Evolutionary conservation across 371 early-diverging fungal genomes (phyloP).

Genomic region (Actinomortierella wolfii): DNA sequence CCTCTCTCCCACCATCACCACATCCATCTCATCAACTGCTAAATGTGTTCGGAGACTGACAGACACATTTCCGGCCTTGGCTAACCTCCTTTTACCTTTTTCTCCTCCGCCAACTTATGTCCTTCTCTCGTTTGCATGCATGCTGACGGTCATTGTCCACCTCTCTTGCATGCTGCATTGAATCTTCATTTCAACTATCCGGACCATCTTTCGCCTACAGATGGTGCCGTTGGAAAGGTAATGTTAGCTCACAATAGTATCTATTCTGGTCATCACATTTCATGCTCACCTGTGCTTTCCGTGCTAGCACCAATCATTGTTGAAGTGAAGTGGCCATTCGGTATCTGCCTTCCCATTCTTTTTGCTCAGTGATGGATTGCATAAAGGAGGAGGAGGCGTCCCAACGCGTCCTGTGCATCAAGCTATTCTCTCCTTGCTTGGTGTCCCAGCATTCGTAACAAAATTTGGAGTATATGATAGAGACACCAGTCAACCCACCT

Average conservation of each 20-base stretch:
- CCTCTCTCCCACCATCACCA: conserved; percentile 3
- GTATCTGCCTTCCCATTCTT: background rate
- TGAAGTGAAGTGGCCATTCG: conserved; percentile 10
- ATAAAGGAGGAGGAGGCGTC: conserved; percentile 8
- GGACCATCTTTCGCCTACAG: conserved; percentile 36
- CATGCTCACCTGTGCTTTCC: conserved; percentile 2
- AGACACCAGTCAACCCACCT: no score
- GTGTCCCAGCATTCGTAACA: no score
- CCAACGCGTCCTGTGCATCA: conserved; percentile 12
- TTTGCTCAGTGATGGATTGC: background rate
- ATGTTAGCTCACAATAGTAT: conserved; percentile 13
- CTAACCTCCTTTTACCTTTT: background rate
- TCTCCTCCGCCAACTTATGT: background rate
- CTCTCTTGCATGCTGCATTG: background rate
- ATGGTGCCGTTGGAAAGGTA: conserved; percentile 98
- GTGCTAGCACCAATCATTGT: conserved; percentile 1
- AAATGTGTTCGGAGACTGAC: background rate
- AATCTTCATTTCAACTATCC: background rate
- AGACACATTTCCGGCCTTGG: background rate
- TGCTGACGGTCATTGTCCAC: background rate
- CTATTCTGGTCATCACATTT: background rate
- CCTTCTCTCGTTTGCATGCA: background rate
- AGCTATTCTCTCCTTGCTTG: no score
- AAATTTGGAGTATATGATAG: no score
- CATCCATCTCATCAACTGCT: background rate